Evolutionary conservation across 1,284 basidiomycete genomes (phyloP).

Genomic region (Mycosarcoma mackinlayi): DNA sequence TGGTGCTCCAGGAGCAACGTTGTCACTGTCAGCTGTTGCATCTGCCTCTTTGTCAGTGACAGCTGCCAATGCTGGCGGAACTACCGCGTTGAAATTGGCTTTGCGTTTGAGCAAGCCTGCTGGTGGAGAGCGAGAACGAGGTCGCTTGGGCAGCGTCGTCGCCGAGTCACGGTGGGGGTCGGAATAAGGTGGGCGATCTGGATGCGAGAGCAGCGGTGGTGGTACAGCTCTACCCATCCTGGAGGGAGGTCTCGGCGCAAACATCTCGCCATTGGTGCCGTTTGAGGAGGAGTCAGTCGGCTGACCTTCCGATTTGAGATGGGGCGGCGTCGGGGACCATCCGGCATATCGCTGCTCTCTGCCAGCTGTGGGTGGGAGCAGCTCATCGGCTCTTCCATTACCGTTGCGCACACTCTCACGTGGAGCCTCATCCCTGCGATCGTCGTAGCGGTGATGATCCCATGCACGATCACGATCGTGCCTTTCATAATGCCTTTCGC

Average conservation of each 20-base stretch:
- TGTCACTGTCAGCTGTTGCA: slow-evolving; percentile 5
- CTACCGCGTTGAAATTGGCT: slow-evolving; percentile 35
- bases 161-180: neutral
- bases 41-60: neutral
- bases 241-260: slow-evolving; percentile 18
- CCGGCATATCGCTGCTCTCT: slow-evolving; percentile 10
- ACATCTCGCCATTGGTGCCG: slow-evolving; percentile 8
- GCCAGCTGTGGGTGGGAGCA: slow-evolving; percentile 4
- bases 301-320: neutral
- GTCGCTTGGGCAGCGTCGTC: slow-evolving; percentile 15
- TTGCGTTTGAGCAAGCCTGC: slow-evolving; percentile 47
- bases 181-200: neutral
- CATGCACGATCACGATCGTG: slow-evolving; percentile 13
- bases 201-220: slow-evolving; percentile 18
- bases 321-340: slow-evolving; percentile 35
- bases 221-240: slow-evolving; percentile 33
- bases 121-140: slow-evolving; percentile 41
- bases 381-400: slow-evolving; percentile 16
- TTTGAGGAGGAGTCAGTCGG: neutral
- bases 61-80: slow-evolving; percentile 20
- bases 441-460: slow-evolving; percentile 2
- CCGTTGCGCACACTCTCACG: slow-evolving; percentile 1
- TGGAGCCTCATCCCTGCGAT: slow-evolving; percentile 3
- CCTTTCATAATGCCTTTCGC: slow-evolving; percentile 9
- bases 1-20: slow-evolving; percentile 30